These are phyloP conservation scores for Microthyrium microscopicum DNA, from an alignment of 2,329 filamentous ascomycete species.

Conservation along the genomic window DNA sequence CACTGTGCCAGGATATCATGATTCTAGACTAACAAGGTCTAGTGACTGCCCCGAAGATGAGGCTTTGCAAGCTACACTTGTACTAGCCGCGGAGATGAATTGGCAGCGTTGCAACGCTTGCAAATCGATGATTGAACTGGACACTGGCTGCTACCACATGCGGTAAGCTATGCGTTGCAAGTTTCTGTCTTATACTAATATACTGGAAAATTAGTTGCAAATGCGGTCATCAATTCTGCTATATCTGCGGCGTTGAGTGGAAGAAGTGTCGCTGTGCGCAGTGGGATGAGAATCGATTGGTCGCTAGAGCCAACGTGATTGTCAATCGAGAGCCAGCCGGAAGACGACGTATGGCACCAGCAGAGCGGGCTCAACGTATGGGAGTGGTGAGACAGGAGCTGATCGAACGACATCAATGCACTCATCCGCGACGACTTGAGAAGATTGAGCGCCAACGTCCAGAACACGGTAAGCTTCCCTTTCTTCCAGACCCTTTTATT, in stretches of 20 bases:
- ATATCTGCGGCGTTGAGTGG: constrained; percentile 14
- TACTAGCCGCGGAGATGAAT: not conserved
- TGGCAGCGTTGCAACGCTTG: constrained; percentile 6
- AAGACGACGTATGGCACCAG: too few relatives aligned
- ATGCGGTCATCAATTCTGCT: constrained; percentile 17
- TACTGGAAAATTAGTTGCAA: constrained; percentile 11
- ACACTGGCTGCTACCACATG: constrained; percentile 5
- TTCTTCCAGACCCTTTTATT: too few relatives aligned
- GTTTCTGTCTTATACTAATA: not conserved
- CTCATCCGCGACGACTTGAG: too few relatives aligned
- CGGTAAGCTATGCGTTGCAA: not conserved
- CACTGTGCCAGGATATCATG: too few relatives aligned
- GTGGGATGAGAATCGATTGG: constrained; percentile 12
- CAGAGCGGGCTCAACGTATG: too few relatives aligned
- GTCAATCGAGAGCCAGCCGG: too few relatives aligned
- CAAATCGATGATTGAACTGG: constrained; percentile 3
- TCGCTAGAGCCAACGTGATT: not conserved
- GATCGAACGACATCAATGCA: too few relatives aligned
- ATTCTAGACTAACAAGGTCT: too few relatives aligned
- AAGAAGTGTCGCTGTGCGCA: constrained; percentile 13
- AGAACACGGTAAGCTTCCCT: too few relatives aligned
- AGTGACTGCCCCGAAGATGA: constrained; percentile 1
- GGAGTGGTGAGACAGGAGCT: too few relatives aligned
- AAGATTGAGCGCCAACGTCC: too few relatives aligned
- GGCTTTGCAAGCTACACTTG: not conserved